A percentile compares a stretch with the other conserved stretches of the same genome.
These are phyloP conservation scores for Mortierella claussenii DNA, from an alignment of 192 early-diverging fungal genomes.

Conservation along the genomic window DNA sequence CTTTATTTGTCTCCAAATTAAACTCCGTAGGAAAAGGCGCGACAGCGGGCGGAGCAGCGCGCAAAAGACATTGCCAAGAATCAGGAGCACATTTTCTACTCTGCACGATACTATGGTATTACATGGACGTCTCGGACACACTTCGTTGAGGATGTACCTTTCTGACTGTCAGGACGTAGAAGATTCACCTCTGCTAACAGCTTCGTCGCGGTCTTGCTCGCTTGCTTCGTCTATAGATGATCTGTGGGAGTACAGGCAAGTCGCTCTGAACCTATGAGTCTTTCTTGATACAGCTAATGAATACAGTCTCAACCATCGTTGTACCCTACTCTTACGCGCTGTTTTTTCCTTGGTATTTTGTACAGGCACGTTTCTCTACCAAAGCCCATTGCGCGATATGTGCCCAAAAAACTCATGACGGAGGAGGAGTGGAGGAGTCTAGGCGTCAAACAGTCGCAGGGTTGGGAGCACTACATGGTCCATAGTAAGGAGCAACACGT, in stretches of 20 bases:
- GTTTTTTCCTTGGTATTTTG: neutral
- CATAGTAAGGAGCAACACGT: conserved; percentile 42
- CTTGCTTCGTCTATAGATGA: conserved; percentile 7
- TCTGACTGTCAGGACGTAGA: no score
- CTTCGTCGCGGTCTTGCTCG: no score
- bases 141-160: no score
- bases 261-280: no score
- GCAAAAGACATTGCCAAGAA: conserved; percentile 54
- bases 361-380: conserved; percentile 61
- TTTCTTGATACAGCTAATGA: no score
- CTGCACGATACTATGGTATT: conserved; percentile 55
- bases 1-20: neutral
- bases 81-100: conserved; percentile 53
- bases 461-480: conserved; percentile 67
- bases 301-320: no score
- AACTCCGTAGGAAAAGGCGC: conserved; percentile 27
- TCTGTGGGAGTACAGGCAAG: conserved; percentile 31
- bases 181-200: no score
- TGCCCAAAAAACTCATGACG: conserved; percentile 51
- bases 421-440: conserved; percentile 59
- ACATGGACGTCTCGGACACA: no score
- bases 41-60: conserved; percentile 41
- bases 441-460: conserved; percentile 59
- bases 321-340: no score
- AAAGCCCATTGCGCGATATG: conserved; percentile 43